phyloP scores from a whole-genome alignment of 2,329 filamentous ascomycete genomes.

The Clarireedia paspali region DNA sequence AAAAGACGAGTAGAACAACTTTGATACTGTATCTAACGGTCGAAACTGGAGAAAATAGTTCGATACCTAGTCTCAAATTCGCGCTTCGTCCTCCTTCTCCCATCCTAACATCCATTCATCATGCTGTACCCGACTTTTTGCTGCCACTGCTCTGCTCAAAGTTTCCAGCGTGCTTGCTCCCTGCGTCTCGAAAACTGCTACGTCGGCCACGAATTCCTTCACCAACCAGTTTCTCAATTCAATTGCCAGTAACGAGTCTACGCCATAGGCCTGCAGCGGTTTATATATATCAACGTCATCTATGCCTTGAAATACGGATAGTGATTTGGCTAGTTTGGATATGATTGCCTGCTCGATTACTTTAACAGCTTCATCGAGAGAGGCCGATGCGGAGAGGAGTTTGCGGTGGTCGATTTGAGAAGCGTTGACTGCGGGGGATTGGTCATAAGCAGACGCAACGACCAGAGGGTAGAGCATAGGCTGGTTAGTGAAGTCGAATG shows the following conservation, averaged over 20 bases:
- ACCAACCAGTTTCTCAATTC: conserved; percentile 34
- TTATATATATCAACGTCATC: conserved; percentile 34
- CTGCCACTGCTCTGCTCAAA: background rate
- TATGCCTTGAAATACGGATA: conserved; percentile 33
- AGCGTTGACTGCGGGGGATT: background rate
- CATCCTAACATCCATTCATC: too few species aligned
- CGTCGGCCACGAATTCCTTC: background rate
- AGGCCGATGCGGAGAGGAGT: background rate
- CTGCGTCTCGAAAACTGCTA: background rate
- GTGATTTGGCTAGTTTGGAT: conserved; percentile 35
- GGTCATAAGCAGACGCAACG: background rate
- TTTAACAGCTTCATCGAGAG: background rate
- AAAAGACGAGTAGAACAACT: too few species aligned
- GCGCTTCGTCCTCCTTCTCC: too few species aligned
- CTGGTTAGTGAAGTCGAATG: background rate
- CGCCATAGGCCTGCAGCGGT: conserved; percentile 34
- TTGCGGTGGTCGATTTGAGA: background rate
- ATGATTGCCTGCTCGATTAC: conserved; percentile 18
- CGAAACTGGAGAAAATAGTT: too few species aligned
- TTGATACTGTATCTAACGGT: too few species aligned
- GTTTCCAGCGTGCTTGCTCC: background rate
- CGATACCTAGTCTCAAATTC: too few species aligned
- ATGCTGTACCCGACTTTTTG: background rate
- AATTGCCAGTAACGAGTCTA: conserved; percentile 17
- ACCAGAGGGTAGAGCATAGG: background rate